phyloP scores from a whole-genome alignment of 163 green algal species.

The Chloromonas sp. region DNA sequence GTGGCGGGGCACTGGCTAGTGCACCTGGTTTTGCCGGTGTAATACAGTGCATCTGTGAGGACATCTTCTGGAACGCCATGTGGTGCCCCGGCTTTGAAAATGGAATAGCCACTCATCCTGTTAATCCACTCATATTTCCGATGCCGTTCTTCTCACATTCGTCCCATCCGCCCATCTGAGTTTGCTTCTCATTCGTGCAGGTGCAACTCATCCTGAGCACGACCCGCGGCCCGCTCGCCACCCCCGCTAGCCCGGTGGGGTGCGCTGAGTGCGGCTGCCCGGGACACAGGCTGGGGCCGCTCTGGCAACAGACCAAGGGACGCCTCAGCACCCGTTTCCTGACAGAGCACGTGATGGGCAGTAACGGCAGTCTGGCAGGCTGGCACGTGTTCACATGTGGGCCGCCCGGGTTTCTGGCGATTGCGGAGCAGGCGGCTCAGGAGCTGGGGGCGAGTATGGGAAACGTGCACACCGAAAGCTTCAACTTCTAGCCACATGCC shows the following conservation, averaged over 20 bases:
- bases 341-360: not conserved
- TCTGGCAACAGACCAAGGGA: not conserved
- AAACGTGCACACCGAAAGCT: not conserved
- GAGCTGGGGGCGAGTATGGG: not conserved
- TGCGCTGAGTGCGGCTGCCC: not conserved
- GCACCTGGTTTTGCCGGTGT: too few species aligned
- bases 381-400: not conserved
- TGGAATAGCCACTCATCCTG: too few species aligned
- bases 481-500: not conserved
- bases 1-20: too few species aligned
- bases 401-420: not conserved
- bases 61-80: too few species aligned
- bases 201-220: not conserved
- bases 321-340: not conserved
- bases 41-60: too few species aligned
- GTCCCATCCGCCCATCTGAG: too few species aligned
- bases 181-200: not conserved
- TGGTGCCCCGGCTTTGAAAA: too few species aligned
- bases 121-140: too few species aligned
- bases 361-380: not conserved
- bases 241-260: too few species aligned
- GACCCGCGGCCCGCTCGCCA: not conserved
- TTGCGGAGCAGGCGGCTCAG: not conserved
- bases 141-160: too few species aligned
- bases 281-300: not conserved